Percentiles rank a stretch among this genome's conserved stretches.
Conservation (phyloP, 139 green algal species). For the Asterochloris erici region DNA sequence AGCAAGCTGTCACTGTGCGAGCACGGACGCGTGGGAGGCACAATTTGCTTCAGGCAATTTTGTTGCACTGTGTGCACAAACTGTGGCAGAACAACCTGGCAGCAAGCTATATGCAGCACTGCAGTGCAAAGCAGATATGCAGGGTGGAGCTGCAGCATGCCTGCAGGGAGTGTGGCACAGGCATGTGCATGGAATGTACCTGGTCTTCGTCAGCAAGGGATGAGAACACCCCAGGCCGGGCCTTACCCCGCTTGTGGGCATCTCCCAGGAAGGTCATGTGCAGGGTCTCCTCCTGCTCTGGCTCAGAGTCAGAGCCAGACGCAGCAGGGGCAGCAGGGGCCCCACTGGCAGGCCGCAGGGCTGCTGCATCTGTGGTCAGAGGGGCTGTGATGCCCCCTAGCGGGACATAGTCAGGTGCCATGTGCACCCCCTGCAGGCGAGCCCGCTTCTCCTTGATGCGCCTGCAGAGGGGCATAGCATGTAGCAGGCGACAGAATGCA, state of each 20-base stretch:
- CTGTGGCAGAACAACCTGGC: too few species aligned
- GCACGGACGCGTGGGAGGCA: too few species aligned
- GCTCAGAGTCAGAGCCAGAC: slow-evolving; percentile 31
- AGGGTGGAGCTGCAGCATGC: too few species aligned
- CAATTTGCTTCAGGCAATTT: too few species aligned
- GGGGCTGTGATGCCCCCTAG: slow-evolving; percentile 24
- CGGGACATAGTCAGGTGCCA: slow-evolving; percentile 76
- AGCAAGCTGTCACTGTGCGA: too few species aligned
- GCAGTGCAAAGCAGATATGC: too few species aligned
- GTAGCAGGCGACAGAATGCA: neutral
- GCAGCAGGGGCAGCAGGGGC: slow-evolving; percentile 1
- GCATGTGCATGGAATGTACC: slow-evolving; percentile 7
- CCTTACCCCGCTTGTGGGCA: slow-evolving; percentile 19
- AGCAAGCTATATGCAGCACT: too few species aligned
- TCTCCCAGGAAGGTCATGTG: slow-evolving; percentile 56
- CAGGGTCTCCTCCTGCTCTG: slow-evolving; percentile 50
- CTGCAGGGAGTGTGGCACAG: too few species aligned
- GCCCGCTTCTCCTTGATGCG: slow-evolving; percentile 73
- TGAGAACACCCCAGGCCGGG: slow-evolving; percentile 18
- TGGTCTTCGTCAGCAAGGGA: slow-evolving; percentile 9
- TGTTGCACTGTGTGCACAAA: too few species aligned
- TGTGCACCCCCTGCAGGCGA: slow-evolving; percentile 57
- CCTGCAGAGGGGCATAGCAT: slow-evolving; percentile 20
- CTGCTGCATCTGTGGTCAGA: neutral
- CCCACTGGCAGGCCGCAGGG: neutral